Conservation (phyloP, 2,329 filamentous ascomycete genomes). For the Stachybotrys echinatus region DNA sequence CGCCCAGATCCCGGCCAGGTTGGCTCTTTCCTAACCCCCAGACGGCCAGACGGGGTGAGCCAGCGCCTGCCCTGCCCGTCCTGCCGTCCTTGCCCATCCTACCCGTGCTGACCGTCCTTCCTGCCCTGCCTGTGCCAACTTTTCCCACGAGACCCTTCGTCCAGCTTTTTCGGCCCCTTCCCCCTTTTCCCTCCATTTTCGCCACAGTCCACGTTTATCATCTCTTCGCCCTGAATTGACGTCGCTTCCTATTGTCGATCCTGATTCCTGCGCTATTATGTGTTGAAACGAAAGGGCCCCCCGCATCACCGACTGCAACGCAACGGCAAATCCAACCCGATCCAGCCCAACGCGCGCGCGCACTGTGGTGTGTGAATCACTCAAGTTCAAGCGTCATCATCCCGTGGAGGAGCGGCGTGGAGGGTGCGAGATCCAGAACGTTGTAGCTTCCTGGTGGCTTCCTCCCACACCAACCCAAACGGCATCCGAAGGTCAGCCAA, state of each 20-base stretch:
- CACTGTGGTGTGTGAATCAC: no score
- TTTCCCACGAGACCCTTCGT: background rate
- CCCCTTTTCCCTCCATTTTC: background rate
- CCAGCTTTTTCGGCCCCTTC: background rate
- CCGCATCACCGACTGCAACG: background rate
- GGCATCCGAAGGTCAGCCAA: background rate
- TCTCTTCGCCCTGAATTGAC: background rate
- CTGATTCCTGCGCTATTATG: background rate
- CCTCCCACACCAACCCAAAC: background rate
- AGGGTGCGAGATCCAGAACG: no score
- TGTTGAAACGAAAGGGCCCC: constrained; percentile 1
- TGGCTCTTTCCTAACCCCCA: background rate
- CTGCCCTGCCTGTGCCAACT: background rate
- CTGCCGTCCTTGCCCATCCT: background rate
- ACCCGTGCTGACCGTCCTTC: no score
- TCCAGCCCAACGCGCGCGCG: no score
- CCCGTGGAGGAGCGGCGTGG: no score
- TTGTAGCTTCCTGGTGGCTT: background rate
- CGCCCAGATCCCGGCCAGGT: background rate
- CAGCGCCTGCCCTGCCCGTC: background rate
- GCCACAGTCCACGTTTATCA: background rate
- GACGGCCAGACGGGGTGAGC: background rate
- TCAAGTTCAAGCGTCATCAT: no score
- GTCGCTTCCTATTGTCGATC: background rate
- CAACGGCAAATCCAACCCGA: background rate